Percentiles rank a stretch among this genome's conserved stretches.
Evolutionary conservation across 2,329 filamentous ascomycete genomes (phyloP).

Genomic region (Cercospora janseana): DNA sequence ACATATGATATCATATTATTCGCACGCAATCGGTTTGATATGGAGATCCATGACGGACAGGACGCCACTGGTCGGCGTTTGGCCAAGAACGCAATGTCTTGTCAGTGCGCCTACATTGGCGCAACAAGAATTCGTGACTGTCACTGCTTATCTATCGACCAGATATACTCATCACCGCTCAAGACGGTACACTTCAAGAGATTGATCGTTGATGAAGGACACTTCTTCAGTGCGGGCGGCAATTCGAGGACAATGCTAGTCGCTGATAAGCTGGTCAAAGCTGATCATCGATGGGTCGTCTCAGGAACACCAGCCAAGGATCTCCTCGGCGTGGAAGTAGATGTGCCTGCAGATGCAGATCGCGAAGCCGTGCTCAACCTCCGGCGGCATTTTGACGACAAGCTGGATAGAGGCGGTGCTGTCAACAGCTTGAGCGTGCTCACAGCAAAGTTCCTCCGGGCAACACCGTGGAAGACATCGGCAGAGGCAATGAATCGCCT

Average conservation of each 20-base stretch:
- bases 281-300: slow-evolving; percentile 81
- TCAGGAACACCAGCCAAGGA: slow-evolving; percentile 87
- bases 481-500: slow-evolving; percentile 63
- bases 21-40: slow-evolving; percentile 70
- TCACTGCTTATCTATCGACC: slow-evolving; percentile 43
- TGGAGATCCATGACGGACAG: slow-evolving; percentile 56
- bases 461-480: slow-evolving; percentile 78
- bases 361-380: slow-evolving; percentile 38
- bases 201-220: slow-evolving; percentile 89
- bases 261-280: slow-evolving; percentile 51
- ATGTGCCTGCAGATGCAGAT: slow-evolving; percentile 38
- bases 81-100: slow-evolving; percentile 29
- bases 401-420: slow-evolving; percentile 43
- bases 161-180: slow-evolving; percentile 60
- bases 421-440: slow-evolving; percentile 63
- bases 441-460: slow-evolving; percentile 68
- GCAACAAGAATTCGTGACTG: slow-evolving; percentile 46
- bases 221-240: slow-evolving; percentile 74
- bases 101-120: slow-evolving; percentile 47
- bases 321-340: slow-evolving; percentile 71
- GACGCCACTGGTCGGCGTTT: slow-evolving; percentile 46
- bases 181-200: slow-evolving; percentile 77
- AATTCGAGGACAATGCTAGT: slow-evolving; percentile 58
- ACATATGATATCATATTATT: slow-evolving; percentile 76
- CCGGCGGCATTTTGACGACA: slow-evolving; percentile 41